These are phyloP conservation scores for Stephania cephalantha DNA, from an alignment of 164 flowering plant genomes.

Conservation along the genomic window DNA sequence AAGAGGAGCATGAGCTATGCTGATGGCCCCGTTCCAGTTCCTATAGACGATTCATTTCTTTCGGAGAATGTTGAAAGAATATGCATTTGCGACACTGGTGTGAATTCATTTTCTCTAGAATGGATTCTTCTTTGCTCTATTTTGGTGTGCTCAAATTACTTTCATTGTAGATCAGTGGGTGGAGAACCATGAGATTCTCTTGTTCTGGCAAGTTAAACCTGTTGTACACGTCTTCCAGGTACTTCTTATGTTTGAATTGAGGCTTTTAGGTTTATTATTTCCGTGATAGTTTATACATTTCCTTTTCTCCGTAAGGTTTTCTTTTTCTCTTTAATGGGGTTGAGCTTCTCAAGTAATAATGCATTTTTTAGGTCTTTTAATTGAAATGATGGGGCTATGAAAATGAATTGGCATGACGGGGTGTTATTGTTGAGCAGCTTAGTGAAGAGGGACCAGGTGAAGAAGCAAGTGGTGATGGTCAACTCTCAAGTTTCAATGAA, in stretches of 20 bases:
- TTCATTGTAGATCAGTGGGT: conserved; percentile 67
- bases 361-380: not conserved
- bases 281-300: not conserved
- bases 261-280: not conserved
- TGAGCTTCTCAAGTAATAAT: not conserved
- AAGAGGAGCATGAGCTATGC: conserved; percentile 79
- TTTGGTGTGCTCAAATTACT: not conserved
- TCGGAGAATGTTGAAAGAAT: conserved; percentile 74
- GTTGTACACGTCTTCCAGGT: conserved; percentile 96
- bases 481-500: conserved; percentile 80
- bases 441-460: conserved; percentile 99
- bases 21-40: conserved; percentile 79
- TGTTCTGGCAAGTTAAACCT: conserved; percentile 99
- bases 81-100: conserved; percentile 79
- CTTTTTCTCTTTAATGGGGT: not conserved
- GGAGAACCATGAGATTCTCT: conserved; percentile 60
- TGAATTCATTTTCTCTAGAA: not conserved
- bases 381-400: not conserved
- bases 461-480: conserved; percentile 71
- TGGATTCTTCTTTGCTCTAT: conserved; percentile 2
- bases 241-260: conserved; percentile 4
- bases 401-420: too few relatives aligned
- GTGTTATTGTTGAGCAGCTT: conserved; percentile 40
- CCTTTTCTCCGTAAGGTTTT: not conserved
- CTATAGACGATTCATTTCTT: conserved; percentile 62